These are phyloP conservation scores for Chalciporus piperatus DNA, from an alignment of 768 basidiomycete genomes.

Conservation along the genomic window DNA sequence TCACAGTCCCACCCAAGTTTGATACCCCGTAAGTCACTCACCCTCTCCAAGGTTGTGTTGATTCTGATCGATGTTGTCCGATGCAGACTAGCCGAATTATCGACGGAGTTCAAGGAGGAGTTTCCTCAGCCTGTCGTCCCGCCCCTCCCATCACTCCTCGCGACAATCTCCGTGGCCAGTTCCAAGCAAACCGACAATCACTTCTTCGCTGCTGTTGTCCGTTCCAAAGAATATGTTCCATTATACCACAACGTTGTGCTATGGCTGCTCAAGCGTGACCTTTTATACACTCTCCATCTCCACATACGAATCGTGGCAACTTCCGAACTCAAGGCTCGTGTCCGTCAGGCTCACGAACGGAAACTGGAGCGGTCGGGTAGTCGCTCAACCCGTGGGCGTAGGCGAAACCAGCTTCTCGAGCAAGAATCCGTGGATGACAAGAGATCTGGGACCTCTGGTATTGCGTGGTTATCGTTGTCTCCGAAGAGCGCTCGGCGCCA, in stretches of 20 bases:
- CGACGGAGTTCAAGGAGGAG: conserved; percentile 54
- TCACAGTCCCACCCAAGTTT: conserved; percentile 68
- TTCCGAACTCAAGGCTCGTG: conserved; percentile 66
- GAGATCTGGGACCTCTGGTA: conserved; percentile 15
- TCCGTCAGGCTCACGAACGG: conserved; percentile 45
- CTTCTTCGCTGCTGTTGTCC: conserved; percentile 79
- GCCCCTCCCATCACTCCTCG: conserved; percentile 68
- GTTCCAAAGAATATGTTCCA: conserved; percentile 61
- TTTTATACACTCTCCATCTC: conserved; percentile 82
- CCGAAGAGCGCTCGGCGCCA: conserved; percentile 51
- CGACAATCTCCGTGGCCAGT: conserved; percentile 67
- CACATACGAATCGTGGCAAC: conserved; percentile 83
- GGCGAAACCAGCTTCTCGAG: conserved; percentile 18
- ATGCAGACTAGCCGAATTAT: conserved; percentile 38
- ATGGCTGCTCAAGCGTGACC: conserved; percentile 88
- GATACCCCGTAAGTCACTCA: conserved; percentile 51
- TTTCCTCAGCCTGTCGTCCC: conserved; percentile 65
- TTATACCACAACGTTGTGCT: conserved; percentile 79
- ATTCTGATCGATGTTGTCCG: conserved; percentile 2
- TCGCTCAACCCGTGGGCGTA: conserved; percentile 20
- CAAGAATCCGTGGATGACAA: conserved; percentile 18
- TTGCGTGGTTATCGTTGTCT: conserved; percentile 53
- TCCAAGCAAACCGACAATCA: conserved; percentile 65
- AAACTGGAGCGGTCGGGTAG: conserved; percentile 29
- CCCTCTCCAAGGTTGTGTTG: background rate